phyloP scores from a whole-genome alignment of 805 yeast genomes.

The Metschnikowia anglica region DNA sequence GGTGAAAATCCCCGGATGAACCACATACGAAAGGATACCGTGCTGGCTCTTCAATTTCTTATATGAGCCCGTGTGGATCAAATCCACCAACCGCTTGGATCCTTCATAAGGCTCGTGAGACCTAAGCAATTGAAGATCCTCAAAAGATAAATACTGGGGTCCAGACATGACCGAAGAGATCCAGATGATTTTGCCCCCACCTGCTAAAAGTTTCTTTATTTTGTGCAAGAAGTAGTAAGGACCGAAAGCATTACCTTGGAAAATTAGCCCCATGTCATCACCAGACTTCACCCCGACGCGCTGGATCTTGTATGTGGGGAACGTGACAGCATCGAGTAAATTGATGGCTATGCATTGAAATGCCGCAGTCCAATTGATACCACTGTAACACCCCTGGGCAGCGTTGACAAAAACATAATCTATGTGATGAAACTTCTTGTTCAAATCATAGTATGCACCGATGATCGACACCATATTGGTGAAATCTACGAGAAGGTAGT shows the following conservation, averaged over 20 bases:
- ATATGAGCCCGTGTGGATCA: slow-evolving; percentile 74
- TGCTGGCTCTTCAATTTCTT: slow-evolving; percentile 43
- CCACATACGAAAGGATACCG: slow-evolving; percentile 69
- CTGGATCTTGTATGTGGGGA: slow-evolving; percentile 84
- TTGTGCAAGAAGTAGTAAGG: slow-evolving; percentile 83
- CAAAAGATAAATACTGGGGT: slow-evolving; percentile 67
- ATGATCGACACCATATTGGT: slow-evolving; percentile 83
- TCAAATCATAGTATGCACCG: slow-evolving; percentile 69
- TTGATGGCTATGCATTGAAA: slow-evolving; percentile 58
- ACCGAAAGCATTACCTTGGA: slow-evolving; percentile 95
- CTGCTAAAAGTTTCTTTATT: slow-evolving; percentile 53
- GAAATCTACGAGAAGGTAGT: slow-evolving; percentile 86
- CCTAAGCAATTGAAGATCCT: slow-evolving; percentile 70
- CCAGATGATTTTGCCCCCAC: slow-evolving; percentile 76
- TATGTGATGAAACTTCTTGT: slow-evolving; percentile 59
- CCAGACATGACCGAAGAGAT: slow-evolving; percentile 80
- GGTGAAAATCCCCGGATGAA: slow-evolving; percentile 93
- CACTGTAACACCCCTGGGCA: slow-evolving; percentile 83
- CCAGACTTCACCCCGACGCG: slow-evolving; percentile 67
- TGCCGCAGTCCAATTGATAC: slow-evolving; percentile 85
- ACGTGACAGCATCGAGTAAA: slow-evolving; percentile 83
- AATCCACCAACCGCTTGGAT: slow-evolving; percentile 82
- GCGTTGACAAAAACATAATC: slow-evolving; percentile 86
- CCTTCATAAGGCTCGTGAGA: slow-evolving; percentile 82
- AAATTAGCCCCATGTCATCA: slow-evolving; percentile 84